Percentiles rank a stretch among this genome's conserved stretches.
Evolutionary conservation across 1,284 basidiomycete genomes (phyloP).

Genomic region (Ceratobasidium sp.): DNA sequence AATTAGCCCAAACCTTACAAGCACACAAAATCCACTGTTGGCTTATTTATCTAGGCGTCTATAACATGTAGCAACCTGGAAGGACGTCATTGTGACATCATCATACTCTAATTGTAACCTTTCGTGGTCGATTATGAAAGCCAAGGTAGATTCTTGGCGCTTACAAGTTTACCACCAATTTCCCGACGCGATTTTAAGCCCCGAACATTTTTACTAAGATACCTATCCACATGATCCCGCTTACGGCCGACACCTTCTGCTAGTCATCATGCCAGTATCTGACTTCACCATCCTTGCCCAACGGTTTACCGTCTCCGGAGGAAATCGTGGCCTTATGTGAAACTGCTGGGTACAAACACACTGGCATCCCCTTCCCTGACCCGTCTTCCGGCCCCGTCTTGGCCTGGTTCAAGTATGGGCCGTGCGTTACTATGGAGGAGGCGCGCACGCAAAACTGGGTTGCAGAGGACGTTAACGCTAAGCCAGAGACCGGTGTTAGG

Average conservation of each 20-base stretch:
- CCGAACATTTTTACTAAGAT: too few relatives aligned
- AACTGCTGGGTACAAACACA: constrained; percentile 3
- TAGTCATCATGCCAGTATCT: constrained; percentile 2
- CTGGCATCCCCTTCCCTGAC: constrained; percentile 26
- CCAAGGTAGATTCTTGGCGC: too few relatives aligned
- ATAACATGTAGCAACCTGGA: too few relatives aligned
- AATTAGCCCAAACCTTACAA: too few relatives aligned
- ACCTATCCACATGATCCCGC: too few relatives aligned
- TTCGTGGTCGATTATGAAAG: too few relatives aligned
- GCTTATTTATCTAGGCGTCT: too few relatives aligned
- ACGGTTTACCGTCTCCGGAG: neutral
- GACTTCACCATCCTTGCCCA: neutral
- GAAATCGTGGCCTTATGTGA: constrained; percentile 12
- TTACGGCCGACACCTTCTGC: neutral
- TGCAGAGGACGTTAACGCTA: constrained; percentile 16
- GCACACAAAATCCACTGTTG: too few relatives aligned
- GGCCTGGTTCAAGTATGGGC: constrained; percentile 49
- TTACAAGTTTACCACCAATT: neutral
- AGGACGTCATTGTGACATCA: too few relatives aligned
- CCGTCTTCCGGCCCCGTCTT: constrained; percentile 15
- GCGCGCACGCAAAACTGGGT: constrained; percentile 46
- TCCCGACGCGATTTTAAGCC: too few relatives aligned
- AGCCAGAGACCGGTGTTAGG: constrained; percentile 44
- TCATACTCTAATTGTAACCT: too few relatives aligned
- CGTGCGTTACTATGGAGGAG: constrained; percentile 48